Evolutionary conservation across 768 basidiomycete species (phyloP), one percentile per base, ranked within the genome.

Genomic region (Brasilioporus rufonigricans): DNA sequence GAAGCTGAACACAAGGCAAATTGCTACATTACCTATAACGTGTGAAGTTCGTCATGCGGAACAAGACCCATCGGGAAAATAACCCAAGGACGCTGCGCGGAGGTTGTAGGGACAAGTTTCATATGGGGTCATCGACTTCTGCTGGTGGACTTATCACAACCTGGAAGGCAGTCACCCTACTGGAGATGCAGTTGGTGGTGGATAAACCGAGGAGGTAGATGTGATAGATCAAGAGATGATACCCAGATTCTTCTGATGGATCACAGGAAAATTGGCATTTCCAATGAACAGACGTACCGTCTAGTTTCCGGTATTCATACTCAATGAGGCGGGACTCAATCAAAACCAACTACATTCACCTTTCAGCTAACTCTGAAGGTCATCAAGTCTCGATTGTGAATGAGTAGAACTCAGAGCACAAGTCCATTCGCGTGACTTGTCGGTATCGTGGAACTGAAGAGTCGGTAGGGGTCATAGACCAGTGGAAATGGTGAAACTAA

Each of bases 131-230:
- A 50, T 47, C 39, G 9, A 46, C 40, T 40, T 43, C 27, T 50
- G 21, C 43, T 24, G 24, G 55, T 43, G 50, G 51, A 48, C 50
- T 61, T 55, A 5, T 52, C 46, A 41, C 48, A 45, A 31, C 31
- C 36, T 45, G 55, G 52, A 46, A 31, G 56, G 49, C 23, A 32
- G 23, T 60, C 58, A 43, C 59, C 59, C 60, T 59, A 61, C 57
- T 45, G 21, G 55, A 58, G 48, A 52, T 33, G 46, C 41, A 43
- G 39, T 46, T 47, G 41, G 50, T 47, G 48, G 56, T 62, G 54
- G 36, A 57, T 59, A 56, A 52, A 64, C 68, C 66, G 64, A 68
- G 64, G 65, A 63, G 51, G 62, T 58, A 53, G 48, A 43, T 50
- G 23, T 60, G 47, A 61, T 56, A 32, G 26, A 60, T 52, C 12